These are phyloP conservation scores for Phytophthora sojae DNA, from an alignment of 352 stramenopile genomes.

Conservation along the genomic window DNA sequence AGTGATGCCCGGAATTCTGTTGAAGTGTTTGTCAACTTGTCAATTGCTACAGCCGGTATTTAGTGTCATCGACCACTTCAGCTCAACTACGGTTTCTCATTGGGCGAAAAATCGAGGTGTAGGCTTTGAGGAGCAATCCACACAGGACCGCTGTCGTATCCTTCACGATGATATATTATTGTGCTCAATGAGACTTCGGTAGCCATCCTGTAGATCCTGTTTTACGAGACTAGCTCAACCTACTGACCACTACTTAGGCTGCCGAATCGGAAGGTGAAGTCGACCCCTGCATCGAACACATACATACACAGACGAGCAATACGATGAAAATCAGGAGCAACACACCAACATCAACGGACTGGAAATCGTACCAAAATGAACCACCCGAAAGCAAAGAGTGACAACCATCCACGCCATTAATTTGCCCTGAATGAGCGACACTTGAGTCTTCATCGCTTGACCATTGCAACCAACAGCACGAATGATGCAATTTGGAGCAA, in stretches of 20 bases:
- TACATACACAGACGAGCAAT: background rate
- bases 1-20: too few relatives aligned
- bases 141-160: too few relatives aligned
- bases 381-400: conserved; percentile 14
- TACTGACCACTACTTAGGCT: background rate
- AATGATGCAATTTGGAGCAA: conserved; percentile 33
- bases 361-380: conserved; percentile 18
- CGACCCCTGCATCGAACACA: conserved; percentile 5
- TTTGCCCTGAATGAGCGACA: conserved; percentile 27
- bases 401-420: conserved; percentile 16
- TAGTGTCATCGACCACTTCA: too few relatives aligned
- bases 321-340: too few relatives aligned
- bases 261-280: conserved; percentile 15
- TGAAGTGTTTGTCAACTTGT: too few relatives aligned
- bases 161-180: too few relatives aligned
- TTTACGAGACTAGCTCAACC: background rate
- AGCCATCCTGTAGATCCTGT: too few relatives aligned
- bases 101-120: too few relatives aligned
- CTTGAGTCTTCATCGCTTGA: conserved; percentile 33
- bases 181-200: too few relatives aligned
- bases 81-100: too few relatives aligned
- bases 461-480: conserved; percentile 12
- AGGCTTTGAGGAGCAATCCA: too few relatives aligned
- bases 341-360: background rate
- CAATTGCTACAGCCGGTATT: too few relatives aligned